Conservation (phyloP, 495 filamentous ascomycete genomes). For the Pseudotulostoma volvatum region DNA sequence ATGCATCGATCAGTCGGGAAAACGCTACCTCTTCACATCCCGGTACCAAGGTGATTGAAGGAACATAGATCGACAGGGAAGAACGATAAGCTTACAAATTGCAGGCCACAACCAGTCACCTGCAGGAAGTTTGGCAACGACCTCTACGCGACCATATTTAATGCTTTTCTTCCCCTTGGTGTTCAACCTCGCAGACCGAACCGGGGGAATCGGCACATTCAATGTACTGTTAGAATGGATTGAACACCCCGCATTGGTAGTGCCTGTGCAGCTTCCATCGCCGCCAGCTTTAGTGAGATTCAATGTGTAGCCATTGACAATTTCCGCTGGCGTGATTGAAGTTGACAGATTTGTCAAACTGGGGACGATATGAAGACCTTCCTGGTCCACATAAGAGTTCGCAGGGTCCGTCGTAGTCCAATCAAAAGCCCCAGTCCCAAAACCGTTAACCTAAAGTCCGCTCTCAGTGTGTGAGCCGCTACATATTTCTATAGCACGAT, state of each 20-base stretch:
- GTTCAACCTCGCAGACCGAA: slow-evolving; percentile 62
- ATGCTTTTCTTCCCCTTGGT: slow-evolving; percentile 52
- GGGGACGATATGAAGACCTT: slow-evolving; percentile 56
- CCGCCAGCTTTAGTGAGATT: slow-evolving; percentile 35
- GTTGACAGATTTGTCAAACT: slow-evolving; percentile 56
- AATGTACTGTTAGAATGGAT: slow-evolving; percentile 51
- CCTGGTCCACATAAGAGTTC: slow-evolving; percentile 56
- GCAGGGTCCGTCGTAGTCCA: slow-evolving; percentile 50
- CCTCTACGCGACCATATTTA: slow-evolving; percentile 70
- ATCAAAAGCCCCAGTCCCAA: slow-evolving; percentile 72
- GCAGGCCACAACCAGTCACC: slow-evolving; percentile 87
- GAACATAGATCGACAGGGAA: too few relatives aligned
- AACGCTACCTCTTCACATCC: too few relatives aligned
- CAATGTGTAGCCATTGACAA: slow-evolving; percentile 5
- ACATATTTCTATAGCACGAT: background rate
- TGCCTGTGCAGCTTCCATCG: slow-evolving; percentile 49
- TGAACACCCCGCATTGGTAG: slow-evolving; percentile 37
- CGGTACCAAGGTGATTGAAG: too few relatives aligned
- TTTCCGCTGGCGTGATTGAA: slow-evolving; percentile 24
- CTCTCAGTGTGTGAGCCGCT: too few relatives aligned
- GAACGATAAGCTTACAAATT: slow-evolving; percentile 54
- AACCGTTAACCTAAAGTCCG: slow-evolving; percentile 50
- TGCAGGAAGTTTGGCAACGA: slow-evolving; percentile 52
- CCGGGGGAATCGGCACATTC: slow-evolving; percentile 58
- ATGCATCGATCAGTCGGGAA: too few relatives aligned